Percentiles rank a stretch among this genome's conserved stretches.
Conservation (phyloP, 2,329 filamentous ascomycete genomes). For the Fusarium chlamydosporum region DNA sequence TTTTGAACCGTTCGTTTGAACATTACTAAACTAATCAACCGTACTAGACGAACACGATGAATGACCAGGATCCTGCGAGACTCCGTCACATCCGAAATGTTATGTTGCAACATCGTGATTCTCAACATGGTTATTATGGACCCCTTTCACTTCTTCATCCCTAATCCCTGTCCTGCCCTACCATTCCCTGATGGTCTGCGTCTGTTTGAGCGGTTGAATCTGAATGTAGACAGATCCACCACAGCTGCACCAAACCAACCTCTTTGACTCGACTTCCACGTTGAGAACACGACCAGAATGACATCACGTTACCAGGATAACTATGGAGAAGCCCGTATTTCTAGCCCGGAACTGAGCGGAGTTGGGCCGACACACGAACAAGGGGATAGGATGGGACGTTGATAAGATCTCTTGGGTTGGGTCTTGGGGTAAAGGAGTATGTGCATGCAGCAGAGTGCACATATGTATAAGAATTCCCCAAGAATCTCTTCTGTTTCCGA, state of each 20-base stretch:
- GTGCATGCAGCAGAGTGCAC: background rate
- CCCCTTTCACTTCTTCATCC: background rate
- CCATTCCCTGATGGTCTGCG: background rate
- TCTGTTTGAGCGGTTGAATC: background rate
- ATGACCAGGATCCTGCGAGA: background rate
- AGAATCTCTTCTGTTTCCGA: constrained; percentile 4
- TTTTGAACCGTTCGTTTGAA: constrained; percentile 10
- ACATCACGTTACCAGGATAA: constrained; percentile 37
- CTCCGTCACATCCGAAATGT: constrained; percentile 33
- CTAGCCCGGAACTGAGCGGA: constrained; percentile 1
- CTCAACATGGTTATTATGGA: constrained; percentile 31
- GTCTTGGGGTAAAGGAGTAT: constrained; percentile 9
- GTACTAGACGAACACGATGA: constrained; percentile 24
- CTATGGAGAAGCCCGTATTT: constrained; percentile 44
- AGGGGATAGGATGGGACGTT: constrained; percentile 5
- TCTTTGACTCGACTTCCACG: background rate
- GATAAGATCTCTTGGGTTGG: constrained; percentile 17
- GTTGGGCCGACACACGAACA: constrained; percentile 34
- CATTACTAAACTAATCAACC: constrained; percentile 1
- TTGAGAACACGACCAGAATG: constrained; percentile 21
- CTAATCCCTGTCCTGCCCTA: background rate
- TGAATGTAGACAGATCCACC: constrained; percentile 19
- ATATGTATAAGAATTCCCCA: constrained; percentile 38
- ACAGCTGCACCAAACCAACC: constrained; percentile 22
- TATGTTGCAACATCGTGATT: constrained; percentile 33